Evolutionary conservation across 2,329 filamentous ascomycete species (phyloP).

Genomic region (Plectosphaerella cucumerina): DNA sequence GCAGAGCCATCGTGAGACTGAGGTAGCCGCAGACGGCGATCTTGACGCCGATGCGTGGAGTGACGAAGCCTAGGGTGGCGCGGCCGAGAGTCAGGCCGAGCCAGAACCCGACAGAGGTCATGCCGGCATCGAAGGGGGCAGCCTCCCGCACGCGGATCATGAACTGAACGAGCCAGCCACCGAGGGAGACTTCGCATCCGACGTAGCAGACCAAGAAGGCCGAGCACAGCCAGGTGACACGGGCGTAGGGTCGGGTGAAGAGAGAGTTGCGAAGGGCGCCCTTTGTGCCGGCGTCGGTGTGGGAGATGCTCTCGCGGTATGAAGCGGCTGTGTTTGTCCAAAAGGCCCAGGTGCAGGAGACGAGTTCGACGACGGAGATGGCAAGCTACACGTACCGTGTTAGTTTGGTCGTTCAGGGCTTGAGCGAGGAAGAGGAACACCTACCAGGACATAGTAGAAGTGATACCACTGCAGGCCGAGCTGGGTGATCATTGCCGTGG

Average conservation of each 20-base stretch:
- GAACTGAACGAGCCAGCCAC: conserved; percentile 78
- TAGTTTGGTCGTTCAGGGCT: not conserved
- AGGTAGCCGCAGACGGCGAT: conserved; percentile 60
- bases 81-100: conserved; percentile 73
- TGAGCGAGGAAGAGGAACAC: not conserved
- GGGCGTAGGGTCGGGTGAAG: conserved; percentile 35
- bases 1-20: conserved; percentile 55
- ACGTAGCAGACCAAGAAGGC: conserved; percentile 76
- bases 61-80: conserved; percentile 71
- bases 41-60: conserved; percentile 68
- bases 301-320: conserved; percentile 39
- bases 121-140: conserved; percentile 65
- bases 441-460: conserved; percentile 69
- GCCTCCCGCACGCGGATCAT: conserved; percentile 76
- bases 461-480: conserved; percentile 58
- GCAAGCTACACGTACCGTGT: conserved; percentile 35
- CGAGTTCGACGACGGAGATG: conserved; percentile 51
- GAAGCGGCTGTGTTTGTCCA: conserved; percentile 56
- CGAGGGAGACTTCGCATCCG: conserved; percentile 70
- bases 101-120: conserved; percentile 81
- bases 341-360: conserved; percentile 51
- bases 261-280: conserved; percentile 23
- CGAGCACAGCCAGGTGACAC: conserved; percentile 63
- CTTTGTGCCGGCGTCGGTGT: not conserved
- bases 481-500: conserved; percentile 68